These are phyloP conservation scores for Nosema muscidifuracis DNA, from an alignment of 371 early-diverging fungal species.

Conservation along the genomic window DNA sequence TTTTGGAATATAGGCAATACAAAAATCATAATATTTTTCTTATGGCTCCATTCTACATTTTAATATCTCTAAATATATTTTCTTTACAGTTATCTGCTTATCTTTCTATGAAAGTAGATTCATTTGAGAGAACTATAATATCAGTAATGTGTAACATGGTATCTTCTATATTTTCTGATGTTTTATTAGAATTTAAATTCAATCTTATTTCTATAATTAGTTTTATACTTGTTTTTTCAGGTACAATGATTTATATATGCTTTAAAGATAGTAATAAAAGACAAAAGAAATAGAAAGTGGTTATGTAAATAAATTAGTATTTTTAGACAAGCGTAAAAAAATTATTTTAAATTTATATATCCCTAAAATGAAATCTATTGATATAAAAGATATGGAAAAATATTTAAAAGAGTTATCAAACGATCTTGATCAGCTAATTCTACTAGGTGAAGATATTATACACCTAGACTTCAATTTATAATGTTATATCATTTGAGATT, in stretches of 20 bases:
- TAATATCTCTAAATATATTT: not conserved
- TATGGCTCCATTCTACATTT: not conserved
- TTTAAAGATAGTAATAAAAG: not conserved
- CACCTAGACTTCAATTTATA: slow-evolving; percentile 5
- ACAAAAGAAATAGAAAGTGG: not conserved
- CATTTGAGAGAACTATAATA: slow-evolving; percentile 9
- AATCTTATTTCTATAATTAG: not conserved
- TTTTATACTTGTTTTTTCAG: not conserved
- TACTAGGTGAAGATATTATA: slow-evolving; percentile 12
- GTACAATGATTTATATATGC: not conserved
- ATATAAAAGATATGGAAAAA: slow-evolving; percentile 9
- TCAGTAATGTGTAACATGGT: not conserved
- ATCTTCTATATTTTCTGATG: not conserved
- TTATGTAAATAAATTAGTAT: not conserved
- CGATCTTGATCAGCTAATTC: slow-evolving; percentile 27
- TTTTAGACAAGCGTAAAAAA: not conserved
- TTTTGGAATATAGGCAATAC: not conserved
- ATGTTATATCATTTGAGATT: not conserved
- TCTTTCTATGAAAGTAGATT: not conserved
- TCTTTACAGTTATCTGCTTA: not conserved
- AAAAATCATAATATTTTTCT: not conserved
- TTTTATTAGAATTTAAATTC: not conserved
- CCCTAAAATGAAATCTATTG: no score
- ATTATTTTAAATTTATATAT: not conserved
- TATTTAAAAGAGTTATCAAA: slow-evolving; percentile 7